These are phyloP conservation scores for Mycena indigotica DNA, from an alignment of 768 basidiomycete species.

Conservation along the genomic window DNA sequence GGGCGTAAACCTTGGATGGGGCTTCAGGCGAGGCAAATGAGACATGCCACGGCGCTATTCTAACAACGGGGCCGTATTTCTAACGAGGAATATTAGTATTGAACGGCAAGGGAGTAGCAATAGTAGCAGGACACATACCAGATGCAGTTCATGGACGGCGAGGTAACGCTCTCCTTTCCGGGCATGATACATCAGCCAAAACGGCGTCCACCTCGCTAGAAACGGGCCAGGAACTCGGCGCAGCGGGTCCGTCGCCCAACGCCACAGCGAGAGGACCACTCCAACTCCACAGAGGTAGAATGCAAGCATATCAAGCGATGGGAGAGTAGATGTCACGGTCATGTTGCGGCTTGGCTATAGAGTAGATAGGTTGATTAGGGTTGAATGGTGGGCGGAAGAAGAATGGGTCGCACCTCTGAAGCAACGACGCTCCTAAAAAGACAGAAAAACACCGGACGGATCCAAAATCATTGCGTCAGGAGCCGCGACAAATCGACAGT, in stretches of 20 bases:
- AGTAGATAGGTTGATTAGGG: background rate
- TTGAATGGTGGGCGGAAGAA: background rate
- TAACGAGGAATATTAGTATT: background rate
- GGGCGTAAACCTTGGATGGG: slow-evolving; percentile 73
- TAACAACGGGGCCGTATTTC: slow-evolving; percentile 54
- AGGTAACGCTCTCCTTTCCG: slow-evolving; percentile 31
- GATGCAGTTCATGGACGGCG: slow-evolving; percentile 32
- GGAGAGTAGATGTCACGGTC: background rate
- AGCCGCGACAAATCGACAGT: background rate
- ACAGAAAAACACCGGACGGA: slow-evolving; percentile 1
- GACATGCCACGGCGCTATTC: slow-evolving; percentile 74
- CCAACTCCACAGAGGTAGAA: background rate
- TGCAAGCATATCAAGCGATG: background rate
- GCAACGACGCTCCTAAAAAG: background rate
- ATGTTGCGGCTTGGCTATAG: background rate
- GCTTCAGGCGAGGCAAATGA: slow-evolving; percentile 81
- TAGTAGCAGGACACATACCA: slow-evolving; percentile 17
- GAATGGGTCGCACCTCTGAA: too few relatives aligned
- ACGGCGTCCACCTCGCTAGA: slow-evolving; percentile 31
- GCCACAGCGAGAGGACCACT: background rate
- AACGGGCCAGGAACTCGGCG: slow-evolving; percentile 30
- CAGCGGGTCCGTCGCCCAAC: slow-evolving; percentile 1
- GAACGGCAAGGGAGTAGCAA: background rate
- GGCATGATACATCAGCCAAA: slow-evolving; percentile 37
- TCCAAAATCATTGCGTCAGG: slow-evolving; percentile 1